Percentiles rank a stretch among this genome's conserved stretches.
phyloP scores from a whole-genome alignment of 805 yeast genomes.

The Sugiyamaella lignohabitans region DNA sequence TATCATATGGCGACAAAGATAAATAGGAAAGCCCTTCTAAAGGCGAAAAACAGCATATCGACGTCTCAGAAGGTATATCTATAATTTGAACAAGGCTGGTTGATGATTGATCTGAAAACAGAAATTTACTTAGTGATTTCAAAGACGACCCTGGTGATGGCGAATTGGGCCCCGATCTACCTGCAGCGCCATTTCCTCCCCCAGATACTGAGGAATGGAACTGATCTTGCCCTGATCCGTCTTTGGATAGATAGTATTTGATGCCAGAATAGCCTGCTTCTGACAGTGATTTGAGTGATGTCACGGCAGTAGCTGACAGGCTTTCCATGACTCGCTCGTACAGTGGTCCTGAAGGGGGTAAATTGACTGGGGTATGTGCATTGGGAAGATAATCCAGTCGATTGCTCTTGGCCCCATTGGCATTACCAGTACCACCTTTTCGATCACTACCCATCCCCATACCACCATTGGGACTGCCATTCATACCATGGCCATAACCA shows the following conservation, averaged over 20 bases:
- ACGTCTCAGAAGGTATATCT: slow-evolving; percentile 40
- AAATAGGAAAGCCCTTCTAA: slow-evolving; percentile 57
- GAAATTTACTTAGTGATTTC: slow-evolving; percentile 13
- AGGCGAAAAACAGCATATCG: slow-evolving; percentile 44
- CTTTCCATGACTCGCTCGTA: slow-evolving; percentile 42
- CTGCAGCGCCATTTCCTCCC: slow-evolving; percentile 1
- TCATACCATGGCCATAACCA: not conserved
- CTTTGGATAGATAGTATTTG: slow-evolving; percentile 24
- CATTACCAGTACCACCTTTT: not conserved
- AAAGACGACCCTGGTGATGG: not conserved
- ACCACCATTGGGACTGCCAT: not conserved
- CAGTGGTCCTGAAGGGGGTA: slow-evolving; percentile 43
- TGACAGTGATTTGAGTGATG: slow-evolving; percentile 41
- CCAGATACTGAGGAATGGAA: not conserved
- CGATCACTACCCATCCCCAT: too few relatives aligned
- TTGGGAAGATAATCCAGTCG: slow-evolving; percentile 7
- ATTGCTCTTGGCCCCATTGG: too few relatives aligned
- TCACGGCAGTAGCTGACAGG: slow-evolving; percentile 47
- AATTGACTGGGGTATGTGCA: slow-evolving; percentile 37
- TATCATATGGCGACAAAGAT: slow-evolving; percentile 56
- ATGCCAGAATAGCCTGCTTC: slow-evolving; percentile 44
- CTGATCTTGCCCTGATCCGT: slow-evolving; percentile 1
- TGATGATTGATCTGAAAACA: slow-evolving; percentile 21
- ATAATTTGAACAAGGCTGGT: slow-evolving; percentile 38
- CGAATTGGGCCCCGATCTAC: not conserved